Conservation (phyloP, 495 filamentous ascomycete genomes). For the Lasiosphaeria hispida region DNA sequence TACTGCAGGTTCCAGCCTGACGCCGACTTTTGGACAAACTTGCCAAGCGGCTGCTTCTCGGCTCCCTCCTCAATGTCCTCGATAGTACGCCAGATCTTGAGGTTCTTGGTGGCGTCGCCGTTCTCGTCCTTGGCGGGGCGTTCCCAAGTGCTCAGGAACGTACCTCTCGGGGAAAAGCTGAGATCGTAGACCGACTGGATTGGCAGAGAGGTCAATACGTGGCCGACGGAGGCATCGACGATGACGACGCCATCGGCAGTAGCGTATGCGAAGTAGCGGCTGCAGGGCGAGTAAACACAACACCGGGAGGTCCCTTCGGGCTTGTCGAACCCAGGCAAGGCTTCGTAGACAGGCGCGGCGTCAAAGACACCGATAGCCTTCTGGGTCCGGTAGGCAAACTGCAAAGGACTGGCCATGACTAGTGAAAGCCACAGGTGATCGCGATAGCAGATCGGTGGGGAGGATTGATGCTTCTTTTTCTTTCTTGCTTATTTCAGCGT, state of each 20-base stretch:
- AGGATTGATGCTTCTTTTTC: slow-evolving; percentile 16
- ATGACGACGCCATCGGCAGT: slow-evolving; percentile 83
- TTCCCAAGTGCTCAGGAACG: slow-evolving; percentile 95
- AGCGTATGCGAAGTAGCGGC: slow-evolving; percentile 94
- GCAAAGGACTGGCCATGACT: slow-evolving; percentile 86
- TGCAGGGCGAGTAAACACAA: slow-evolving; percentile 89
- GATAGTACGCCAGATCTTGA: slow-evolving; percentile 89
- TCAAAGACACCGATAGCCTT: slow-evolving; percentile 94
- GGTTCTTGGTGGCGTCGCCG: slow-evolving; percentile 88
- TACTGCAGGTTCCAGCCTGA: slow-evolving; percentile 98
- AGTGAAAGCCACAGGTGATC: slow-evolving; percentile 70
- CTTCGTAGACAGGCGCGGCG: slow-evolving; percentile 81
- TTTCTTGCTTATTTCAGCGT: slow-evolving; percentile 20
- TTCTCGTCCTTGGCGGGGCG: slow-evolving; percentile 86
- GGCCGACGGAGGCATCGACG: slow-evolving; percentile 75
- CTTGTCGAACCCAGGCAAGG: slow-evolving; percentile 79
- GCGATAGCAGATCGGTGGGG: slow-evolving; percentile 24
- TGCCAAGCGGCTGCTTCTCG: slow-evolving; percentile 73
- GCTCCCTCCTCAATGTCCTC: slow-evolving; percentile 51
- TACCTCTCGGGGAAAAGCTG: slow-evolving; percentile 88
- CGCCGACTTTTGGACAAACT: slow-evolving; percentile 91
- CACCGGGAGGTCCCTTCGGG: slow-evolving; percentile 94
- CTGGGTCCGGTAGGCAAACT: slow-evolving; percentile 93
- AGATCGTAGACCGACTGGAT: slow-evolving; percentile 86
- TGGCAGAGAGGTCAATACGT: slow-evolving; percentile 69